Percentiles rank a stretch among this genome's conserved stretches.
Conservation (phyloP, 2,329 filamentous ascomycete species). For the Fusarium dlaminii region DNA sequence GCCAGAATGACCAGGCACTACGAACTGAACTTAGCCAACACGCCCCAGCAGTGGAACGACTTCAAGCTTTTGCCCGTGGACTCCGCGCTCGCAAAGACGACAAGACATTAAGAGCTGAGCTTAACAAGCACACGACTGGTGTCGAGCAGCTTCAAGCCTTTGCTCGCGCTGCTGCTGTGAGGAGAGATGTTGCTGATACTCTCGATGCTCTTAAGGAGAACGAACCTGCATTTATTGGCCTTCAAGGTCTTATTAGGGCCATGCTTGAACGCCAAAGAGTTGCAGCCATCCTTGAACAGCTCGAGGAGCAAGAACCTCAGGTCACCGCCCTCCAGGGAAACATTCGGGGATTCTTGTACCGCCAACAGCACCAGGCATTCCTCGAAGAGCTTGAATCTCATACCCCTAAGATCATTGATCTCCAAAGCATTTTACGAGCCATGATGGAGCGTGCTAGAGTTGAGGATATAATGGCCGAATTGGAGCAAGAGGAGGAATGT, state of each 20-base stretch:
- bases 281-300: conserved; percentile 59
- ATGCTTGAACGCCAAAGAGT: conserved; percentile 66
- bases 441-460: conserved; percentile 81
- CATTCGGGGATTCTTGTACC: conserved; percentile 71
- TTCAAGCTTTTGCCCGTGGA: conserved; percentile 64
- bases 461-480: conserved; percentile 76
- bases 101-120: conserved; percentile 57
- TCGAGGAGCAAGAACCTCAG: conserved; percentile 65
- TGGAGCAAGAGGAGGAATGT: conserved; percentile 84
- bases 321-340: conserved; percentile 73
- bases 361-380: conserved; percentile 68
- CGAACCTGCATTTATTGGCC: conserved; percentile 56
- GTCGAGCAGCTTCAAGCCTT: conserved; percentile 61
- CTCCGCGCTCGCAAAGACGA: conserved; percentile 20
- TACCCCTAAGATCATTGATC: conserved; percentile 70
- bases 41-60: conserved; percentile 51
- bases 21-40: conserved; percentile 60
- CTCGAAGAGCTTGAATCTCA: conserved; percentile 76
- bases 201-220: conserved; percentile 59
- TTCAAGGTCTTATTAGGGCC: conserved; percentile 70
- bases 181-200: conserved; percentile 59
- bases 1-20: conserved; percentile 44
- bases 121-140: conserved; percentile 55
- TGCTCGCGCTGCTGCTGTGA: conserved; percentile 64
- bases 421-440: conserved; percentile 82